Percentiles rank a stretch among this genome's conserved stretches.
These are phyloP conservation scores for Cnidoscolus chayamansa DNA, from an alignment of 441 rosid species.

Conservation along the genomic window DNA sequence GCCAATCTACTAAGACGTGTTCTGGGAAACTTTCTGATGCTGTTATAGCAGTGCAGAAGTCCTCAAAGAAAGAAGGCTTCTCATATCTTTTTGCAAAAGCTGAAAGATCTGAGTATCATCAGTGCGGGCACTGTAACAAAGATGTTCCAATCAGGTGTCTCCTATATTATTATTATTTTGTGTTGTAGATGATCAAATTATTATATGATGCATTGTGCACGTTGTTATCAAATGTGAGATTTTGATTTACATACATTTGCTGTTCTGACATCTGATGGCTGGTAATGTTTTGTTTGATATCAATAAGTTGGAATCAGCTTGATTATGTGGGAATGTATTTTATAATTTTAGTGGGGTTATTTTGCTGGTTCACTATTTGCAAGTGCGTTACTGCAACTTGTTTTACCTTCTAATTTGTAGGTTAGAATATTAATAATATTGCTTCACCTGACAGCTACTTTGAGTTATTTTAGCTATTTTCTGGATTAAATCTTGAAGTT, in stretches of 20 bases:
- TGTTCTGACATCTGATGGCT: background rate
- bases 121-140: conserved; percentile 79
- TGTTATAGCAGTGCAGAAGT: conserved; percentile 35
- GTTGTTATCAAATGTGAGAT: background rate
- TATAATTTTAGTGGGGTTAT: background rate
- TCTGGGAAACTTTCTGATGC: conserved; percentile 45
- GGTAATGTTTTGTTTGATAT: background rate
- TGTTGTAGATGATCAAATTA: background rate
- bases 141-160: conserved; percentile 66
- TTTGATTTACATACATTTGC: background rate
- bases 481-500: background rate
- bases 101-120: conserved; percentile 60
- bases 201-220: background rate
- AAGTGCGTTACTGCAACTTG: too few relatives aligned
- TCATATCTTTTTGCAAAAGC: conserved; percentile 75
- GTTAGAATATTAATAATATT: background rate
- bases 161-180: conserved; percentile 1
- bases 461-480: background rate
- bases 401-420: background rate
- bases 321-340: background rate
- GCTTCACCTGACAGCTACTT: background rate
- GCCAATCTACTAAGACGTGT: conserved; percentile 44
- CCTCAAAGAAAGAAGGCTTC: conserved; percentile 53
- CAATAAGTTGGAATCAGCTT: conserved; percentile 1
- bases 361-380: background rate